Evolutionary conservation across 257 asterid species (phyloP).

Genomic region (Primulina tabacum): DNA sequence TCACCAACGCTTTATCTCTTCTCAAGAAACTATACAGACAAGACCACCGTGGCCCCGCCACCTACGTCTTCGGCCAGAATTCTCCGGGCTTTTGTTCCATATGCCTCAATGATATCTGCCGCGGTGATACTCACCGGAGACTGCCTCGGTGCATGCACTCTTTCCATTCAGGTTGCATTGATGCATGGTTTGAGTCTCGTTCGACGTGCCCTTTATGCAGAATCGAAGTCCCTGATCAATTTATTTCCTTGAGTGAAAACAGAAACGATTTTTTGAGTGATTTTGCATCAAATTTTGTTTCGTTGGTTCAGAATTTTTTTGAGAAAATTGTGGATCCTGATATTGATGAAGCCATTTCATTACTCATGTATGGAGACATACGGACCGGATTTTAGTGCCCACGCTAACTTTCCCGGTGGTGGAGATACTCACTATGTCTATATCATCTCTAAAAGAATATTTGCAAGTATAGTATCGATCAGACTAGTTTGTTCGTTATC

Average conservation of each 20-base stretch:
- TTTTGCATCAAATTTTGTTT: background rate
- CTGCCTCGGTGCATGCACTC: slow-evolving; percentile 6
- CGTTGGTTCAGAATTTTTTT: background rate
- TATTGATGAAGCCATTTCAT: background rate
- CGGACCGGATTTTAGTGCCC: background rate
- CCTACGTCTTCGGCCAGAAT: background rate
- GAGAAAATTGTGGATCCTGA: background rate
- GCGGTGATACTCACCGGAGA: background rate
- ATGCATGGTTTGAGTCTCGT: slow-evolving; percentile 4
- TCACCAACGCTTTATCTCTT: background rate
- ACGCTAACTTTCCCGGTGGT: no score
- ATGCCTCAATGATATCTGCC: background rate
- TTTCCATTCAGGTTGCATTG: slow-evolving; percentile 2
- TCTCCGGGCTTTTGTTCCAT: slow-evolving; percentile 13
- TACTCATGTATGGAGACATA: slow-evolving; percentile 1
- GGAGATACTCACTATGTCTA: no score
- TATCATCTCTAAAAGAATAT: no score
- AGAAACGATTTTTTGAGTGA: background rate
- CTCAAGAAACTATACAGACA: background rate
- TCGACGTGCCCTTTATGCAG: slow-evolving; percentile 17
- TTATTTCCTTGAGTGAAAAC: background rate
- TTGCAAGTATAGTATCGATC: no score
- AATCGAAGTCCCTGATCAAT: background rate
- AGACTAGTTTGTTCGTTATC: no score
- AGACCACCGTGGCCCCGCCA: slow-evolving; percentile 5